Base-by-base conservation (phyloP, 768 basidiomycete genomes). In the Leccinum obscurum region DNA sequence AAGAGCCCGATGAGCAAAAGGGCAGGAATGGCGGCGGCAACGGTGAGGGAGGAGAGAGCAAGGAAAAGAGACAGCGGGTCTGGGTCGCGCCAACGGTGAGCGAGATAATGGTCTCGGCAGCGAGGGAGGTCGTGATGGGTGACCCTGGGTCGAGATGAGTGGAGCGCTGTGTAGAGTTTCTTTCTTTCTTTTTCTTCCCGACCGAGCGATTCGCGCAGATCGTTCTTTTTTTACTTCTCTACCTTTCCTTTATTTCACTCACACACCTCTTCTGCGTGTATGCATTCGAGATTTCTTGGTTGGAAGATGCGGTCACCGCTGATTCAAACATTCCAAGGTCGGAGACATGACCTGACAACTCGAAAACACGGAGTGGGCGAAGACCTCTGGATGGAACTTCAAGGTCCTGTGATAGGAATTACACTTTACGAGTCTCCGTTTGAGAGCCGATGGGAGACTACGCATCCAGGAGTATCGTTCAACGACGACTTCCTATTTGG, bases 41-140 rank as follows among this genome's bases (percentile, higher is more conserved):
- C 10, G n/a, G 3, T 10, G n/a, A 32, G 6, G 44, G 8, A 14
- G n/a, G 7, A 13, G n/a, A 20, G 22, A 52, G 28, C n/a, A 3
- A 37, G 44, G 39, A 2, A 34, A 50, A 52, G 56, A 44, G 24
- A 20, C 46, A 3, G 4, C 56, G 32, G 1, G n/a, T 56, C 11
- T 9, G 59, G 8, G 54, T 56, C 3, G 39, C 11, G 32, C 61
- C 51, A 50, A 65, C 60, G 48, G 66, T 64, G 52, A 52, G 58
- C 50, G 61, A 68, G 60, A 61, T 68, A 56, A 61, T 57, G 60
- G 46, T 8, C 22, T 13, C 56, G 20, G 64, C 56, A 20, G 64
- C 60, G 54, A 62, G 61, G 54, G 64, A 54, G 9, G 56, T 14
- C 3, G 46, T 57, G 28, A 17, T 34, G 20, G 46, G 48, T n/a